Base-by-base conservation (phyloP, 1,284 basidiomycete genomes). In the Rugosomyces carneus region DNA sequence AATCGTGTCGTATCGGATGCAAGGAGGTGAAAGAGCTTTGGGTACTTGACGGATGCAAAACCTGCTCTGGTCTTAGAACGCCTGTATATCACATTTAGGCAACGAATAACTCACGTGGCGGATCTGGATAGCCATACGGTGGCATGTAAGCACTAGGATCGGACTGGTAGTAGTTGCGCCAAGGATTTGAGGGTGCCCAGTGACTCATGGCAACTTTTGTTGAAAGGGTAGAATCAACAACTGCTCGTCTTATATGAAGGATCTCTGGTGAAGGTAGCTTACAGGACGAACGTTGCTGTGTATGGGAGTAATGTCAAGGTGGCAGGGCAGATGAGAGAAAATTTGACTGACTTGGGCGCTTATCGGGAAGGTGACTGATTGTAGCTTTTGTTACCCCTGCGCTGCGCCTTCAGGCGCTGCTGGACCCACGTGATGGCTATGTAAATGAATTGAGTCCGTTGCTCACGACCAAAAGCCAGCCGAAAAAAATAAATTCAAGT, bases 1-100 rank as follows among this genome's bases (percentile, higher is more conserved):
- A 79, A 53, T 10, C 66, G 60, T 0, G 76, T 77, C 15, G 65
- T 66, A 48, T 79, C 78, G 2, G 65, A 60, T 15, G 76, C 77
- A 7, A 81, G 68, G 27, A 68, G 65, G 5, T 71, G 71, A 54
- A 78, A 70, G 10, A 56, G 49, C 6, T 42, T 42, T 0, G 55
- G 55, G 23, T 52, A 51, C 37, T 53, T 67, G 41, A 47, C 18
- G 1, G 65, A 63, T 26, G 49, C 43, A 27, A 49, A 53, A n/a
- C 44, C 55, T 53, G 37, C n/a, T n/a, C 41, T 31, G 40, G 11
- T 2, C 19, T n/a, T 10, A 8, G 16, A 1, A 24, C 15, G 24
- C 10, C 26, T 4, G 11, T 16, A 31, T 13, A 5, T 8, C 8
- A 31, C 3, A 11, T 13, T n/a, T 10, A 8, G 13, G 13, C 11